Percentiles rank a stretch among this genome's conserved stretches.
Conservation (phyloP, 2,329 filamentous ascomycete species). For the Pyrenochaeta sp. region DNA sequence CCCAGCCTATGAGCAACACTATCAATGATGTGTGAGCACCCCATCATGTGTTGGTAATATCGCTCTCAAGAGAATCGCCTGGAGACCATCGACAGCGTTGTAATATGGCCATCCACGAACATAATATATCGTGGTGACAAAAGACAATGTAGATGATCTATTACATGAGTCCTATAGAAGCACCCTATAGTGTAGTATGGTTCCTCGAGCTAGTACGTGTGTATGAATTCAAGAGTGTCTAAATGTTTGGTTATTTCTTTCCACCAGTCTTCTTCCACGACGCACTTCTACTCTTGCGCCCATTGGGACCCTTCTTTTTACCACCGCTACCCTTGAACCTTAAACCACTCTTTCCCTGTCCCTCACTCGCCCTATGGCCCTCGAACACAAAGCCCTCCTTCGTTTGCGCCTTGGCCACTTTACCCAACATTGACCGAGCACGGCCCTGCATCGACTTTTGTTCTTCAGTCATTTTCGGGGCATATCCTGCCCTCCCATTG, state of each 20-base stretch:
- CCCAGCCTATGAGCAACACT: no score
- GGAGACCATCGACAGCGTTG: no score
- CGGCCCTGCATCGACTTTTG: slow-evolving; percentile 77
- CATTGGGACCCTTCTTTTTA: slow-evolving; percentile 52
- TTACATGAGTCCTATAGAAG: no score
- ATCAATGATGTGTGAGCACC: no score
- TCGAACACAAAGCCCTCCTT: slow-evolving; percentile 82
- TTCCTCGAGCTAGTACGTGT: neutral
- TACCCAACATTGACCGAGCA: slow-evolving; percentile 76
- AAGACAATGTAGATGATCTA: no score
- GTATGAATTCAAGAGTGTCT: no score
- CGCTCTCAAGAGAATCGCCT: no score
- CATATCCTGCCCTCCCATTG: slow-evolving; percentile 63
- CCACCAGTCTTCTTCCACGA: slow-evolving; percentile 55
- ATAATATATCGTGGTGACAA: no score
- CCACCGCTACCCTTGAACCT: slow-evolving; percentile 61
- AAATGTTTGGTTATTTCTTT: slow-evolving; percentile 33
- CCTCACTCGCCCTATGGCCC: slow-evolving; percentile 75
- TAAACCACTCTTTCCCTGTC: slow-evolving; percentile 69
- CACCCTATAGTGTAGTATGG: no score
- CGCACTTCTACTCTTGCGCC: slow-evolving; percentile 54
- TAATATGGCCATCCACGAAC: no score
- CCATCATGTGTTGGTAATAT: no score
- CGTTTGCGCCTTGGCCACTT: slow-evolving; percentile 69
- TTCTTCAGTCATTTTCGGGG: slow-evolving; percentile 74